Percentiles rank a stretch among this genome's conserved stretches.
These are phyloP conservation scores for Fusarium sp. DNA, from an alignment of 2,329 filamentous ascomycete genomes.

Conservation along the genomic window DNA sequence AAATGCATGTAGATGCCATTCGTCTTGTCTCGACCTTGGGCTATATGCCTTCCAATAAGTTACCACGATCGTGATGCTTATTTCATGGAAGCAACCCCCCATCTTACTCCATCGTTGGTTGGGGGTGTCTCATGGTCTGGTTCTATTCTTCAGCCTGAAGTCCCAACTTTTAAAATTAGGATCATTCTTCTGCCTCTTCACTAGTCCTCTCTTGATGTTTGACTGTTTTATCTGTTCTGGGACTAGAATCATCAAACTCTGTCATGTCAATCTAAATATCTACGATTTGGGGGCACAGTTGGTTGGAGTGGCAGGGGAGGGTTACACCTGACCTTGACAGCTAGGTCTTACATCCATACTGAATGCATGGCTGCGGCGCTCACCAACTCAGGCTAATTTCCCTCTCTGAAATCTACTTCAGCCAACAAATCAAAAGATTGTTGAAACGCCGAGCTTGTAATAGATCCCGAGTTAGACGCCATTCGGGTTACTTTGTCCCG, in stretches of 20 bases:
- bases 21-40: constrained; percentile 1
- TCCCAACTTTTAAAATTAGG: not conserved
- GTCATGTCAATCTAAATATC: not conserved
- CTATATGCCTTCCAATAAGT: constrained; percentile 30
- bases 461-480: not conserved
- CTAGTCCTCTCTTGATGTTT: not conserved
- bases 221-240: not conserved
- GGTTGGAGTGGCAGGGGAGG: not conserved
- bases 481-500: constrained; percentile 31
- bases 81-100: constrained; percentile 3
- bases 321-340: constrained; percentile 16
- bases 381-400: constrained; percentile 31
- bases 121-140: not conserved
- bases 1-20: constrained; percentile 1
- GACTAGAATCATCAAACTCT: not conserved
- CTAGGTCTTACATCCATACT: constrained; percentile 17
- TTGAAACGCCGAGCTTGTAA: not conserved
- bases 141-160: not conserved
- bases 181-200: not conserved
- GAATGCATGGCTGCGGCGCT: constrained; percentile 24
- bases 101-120: constrained; percentile 6
- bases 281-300: not conserved
- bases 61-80: constrained; percentile 18
- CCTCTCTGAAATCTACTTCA: not conserved
- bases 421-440: not conserved